Percentiles rank a stretch among this genome's conserved stretches.
Conservation (phyloP, 2,329 filamentous ascomycete species). For the Trichophyton mentagrophytes region DNA sequence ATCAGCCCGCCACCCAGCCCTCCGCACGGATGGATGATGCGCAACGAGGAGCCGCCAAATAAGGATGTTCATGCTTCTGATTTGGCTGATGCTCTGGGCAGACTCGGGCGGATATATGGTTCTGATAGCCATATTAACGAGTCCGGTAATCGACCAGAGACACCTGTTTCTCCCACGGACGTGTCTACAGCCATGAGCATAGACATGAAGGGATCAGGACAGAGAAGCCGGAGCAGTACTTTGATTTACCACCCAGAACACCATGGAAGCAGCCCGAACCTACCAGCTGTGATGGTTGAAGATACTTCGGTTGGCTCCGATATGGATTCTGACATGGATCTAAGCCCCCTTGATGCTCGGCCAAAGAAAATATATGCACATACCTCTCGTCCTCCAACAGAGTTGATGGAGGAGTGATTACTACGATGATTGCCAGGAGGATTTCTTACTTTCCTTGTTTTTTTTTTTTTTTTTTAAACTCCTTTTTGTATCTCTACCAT, state of each 20-base stretch:
- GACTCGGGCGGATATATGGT: conserved; percentile 32
- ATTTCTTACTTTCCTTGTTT: not conserved
- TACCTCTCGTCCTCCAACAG: conserved; percentile 44
- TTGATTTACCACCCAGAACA: conserved; percentile 52
- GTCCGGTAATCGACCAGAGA: conserved; percentile 18
- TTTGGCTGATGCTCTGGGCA: conserved; percentile 43
- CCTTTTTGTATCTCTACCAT: not conserved
- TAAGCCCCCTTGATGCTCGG: conserved; percentile 31
- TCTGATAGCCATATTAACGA: conserved; percentile 5
- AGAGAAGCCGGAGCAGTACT: conserved; percentile 42
- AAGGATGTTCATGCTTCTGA: conserved; percentile 53
- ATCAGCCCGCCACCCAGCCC: conserved; percentile 52
- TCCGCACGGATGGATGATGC: conserved; percentile 52
- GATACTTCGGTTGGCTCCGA: conserved; percentile 40
- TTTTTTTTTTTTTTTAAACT: not conserved
- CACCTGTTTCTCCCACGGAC: conserved; percentile 10
- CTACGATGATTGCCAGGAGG: not conserved
- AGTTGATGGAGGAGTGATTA: conserved; percentile 37
- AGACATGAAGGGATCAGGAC: conserved; percentile 15
- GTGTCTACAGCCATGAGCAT: conserved; percentile 5
- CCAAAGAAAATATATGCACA: conserved; percentile 36
- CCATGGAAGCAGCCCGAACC: conserved; percentile 45
- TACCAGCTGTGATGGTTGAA: conserved; percentile 53
- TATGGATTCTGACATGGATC: conserved; percentile 34
- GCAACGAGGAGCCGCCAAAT: conserved; percentile 51